A percentile compares a stretch with the other conserved stretches of the same genome.
phyloP scores from a whole-genome alignment of 2,329 filamentous ascomycete genomes.

The Microdochium trichocladiopsis region DNA sequence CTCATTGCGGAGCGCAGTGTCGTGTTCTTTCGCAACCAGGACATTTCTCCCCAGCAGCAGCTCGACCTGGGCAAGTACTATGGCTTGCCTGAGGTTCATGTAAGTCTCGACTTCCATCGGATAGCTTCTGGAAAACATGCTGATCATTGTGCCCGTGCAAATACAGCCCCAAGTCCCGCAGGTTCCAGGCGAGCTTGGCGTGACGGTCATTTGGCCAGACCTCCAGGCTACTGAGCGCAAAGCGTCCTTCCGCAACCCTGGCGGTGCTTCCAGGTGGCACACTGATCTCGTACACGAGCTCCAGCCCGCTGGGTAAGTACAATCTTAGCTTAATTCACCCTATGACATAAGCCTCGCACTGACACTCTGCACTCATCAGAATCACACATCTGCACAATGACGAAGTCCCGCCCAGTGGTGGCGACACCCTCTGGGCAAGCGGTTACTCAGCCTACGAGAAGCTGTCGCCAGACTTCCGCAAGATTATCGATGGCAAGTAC shows the following conservation, averaged over 20 bases:
- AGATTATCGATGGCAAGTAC: constrained; percentile 59
- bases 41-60: constrained; percentile 55
- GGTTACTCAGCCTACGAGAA: constrained; percentile 70
- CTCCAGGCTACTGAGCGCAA: constrained; percentile 53
- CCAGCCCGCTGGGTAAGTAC: constrained; percentile 52
- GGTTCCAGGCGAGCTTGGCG: constrained; percentile 59
- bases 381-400: constrained; percentile 67
- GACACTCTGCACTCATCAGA: neutral
- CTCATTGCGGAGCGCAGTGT: constrained; percentile 58
- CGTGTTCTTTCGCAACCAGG: constrained; percentile 61
- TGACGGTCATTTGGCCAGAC: constrained; percentile 64
- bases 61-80: constrained; percentile 55
- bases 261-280: constrained; percentile 64
- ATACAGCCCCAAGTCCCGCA: constrained; percentile 61
- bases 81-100: constrained; percentile 62
- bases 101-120: constrained; percentile 26
- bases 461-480: constrained; percentile 61
- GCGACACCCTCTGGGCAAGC: constrained; percentile 67
- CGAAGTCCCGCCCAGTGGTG: constrained; percentile 55
- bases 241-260: constrained; percentile 58
- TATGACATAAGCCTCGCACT: neutral
- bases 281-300: constrained; percentile 64
- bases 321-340: neutral
- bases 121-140: no score
- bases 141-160: neutral